A percentile compares a stretch with the other conserved stretches of the same genome.
Evolutionary conservation across 2,329 filamentous ascomycete genomes (phyloP).

Genomic region (Colletotrichum melonis): DNA sequence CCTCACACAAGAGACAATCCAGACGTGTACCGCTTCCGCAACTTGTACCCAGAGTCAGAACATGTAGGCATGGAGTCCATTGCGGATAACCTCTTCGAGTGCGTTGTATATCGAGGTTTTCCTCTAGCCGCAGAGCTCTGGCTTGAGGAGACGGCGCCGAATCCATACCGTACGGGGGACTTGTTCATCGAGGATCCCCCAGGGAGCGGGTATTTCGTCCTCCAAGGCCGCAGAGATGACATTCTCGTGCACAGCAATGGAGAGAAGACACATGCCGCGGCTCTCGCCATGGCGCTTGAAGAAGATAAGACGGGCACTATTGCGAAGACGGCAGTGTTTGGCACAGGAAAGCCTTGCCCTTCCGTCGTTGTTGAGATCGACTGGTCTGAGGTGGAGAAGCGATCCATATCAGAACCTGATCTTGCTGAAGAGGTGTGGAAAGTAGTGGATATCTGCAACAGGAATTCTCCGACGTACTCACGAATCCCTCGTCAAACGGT

Average conservation of each 20-base stretch:
- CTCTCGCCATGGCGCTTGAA: constrained; percentile 13
- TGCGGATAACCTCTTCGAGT: constrained; percentile 18
- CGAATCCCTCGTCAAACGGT: constrained; percentile 11
- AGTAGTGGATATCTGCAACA: not conserved
- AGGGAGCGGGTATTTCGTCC: constrained; percentile 13
- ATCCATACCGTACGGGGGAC: constrained; percentile 23
- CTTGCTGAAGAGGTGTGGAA: constrained; percentile 16
- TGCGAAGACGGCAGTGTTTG: constrained; percentile 14
- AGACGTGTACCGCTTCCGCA: constrained; percentile 27
- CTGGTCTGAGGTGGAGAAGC: not conserved
- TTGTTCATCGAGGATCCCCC: constrained; percentile 22
- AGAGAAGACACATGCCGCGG: constrained; percentile 21
- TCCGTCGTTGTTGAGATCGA: constrained; percentile 14
- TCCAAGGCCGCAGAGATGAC: constrained; percentile 23
- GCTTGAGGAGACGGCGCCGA: constrained; percentile 1
- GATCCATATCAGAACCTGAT: not conserved
- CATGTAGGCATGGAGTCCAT: constrained; percentile 14
- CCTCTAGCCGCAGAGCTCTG: constrained; percentile 25
- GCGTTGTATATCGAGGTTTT: constrained; percentile 20
- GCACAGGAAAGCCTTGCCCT: constrained; percentile 14
- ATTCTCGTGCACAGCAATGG: constrained; percentile 17
- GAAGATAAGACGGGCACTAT: constrained; percentile 3
- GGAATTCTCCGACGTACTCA: not conserved
- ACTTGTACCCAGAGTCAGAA: constrained; percentile 18
- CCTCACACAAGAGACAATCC: constrained; percentile 27